Base-by-base conservation (phyloP, 2,329 filamentous ascomycete species). In the Geosmithia putterillii region DNA sequence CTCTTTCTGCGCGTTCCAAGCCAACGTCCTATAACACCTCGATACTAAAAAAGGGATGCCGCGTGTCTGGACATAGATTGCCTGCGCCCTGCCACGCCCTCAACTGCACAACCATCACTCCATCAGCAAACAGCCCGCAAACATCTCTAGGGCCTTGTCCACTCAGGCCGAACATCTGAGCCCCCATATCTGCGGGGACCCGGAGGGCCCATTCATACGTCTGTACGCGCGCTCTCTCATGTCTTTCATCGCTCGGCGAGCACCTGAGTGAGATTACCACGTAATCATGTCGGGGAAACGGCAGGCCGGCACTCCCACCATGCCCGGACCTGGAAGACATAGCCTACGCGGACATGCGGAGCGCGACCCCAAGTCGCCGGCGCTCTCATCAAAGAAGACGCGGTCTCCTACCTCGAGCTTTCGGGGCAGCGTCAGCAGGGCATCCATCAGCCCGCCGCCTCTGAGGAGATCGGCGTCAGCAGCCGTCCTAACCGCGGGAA, bases 391-490 rank as follows among this genome's bases (percentile, higher is more conserved):
- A n/a, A n/a, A n/a, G n/a, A 32, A 15, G 14, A 25, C 21, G 12
- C 4, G 39, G 15, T 41, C 39, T 5, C 20, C 39, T 7, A n/a
- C 22, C 9, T 5, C 14, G 22, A 41, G 17, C 14, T 19, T 17
- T 28, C n/a, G 17, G n/a, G n/a, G n/a, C 21, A 41, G 39, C 39
- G 34, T 15, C 35, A 34, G 17, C 20, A 28, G 36, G 8, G 28
- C 40, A 10, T 14, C 40, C 32, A 42, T 35, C 15, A 45, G 21
- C 40, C 40, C 38, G 12, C 40, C 43, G 9, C 43, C 43, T 21
- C 17, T 38, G 35, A 19, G 36, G n/a, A 42, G 40, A 18, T 25
- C 43, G 21, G 18, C 40, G n/a, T 41, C 39, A 22, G 38, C 39
- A 22, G 25, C 22, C 12, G 22, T 18, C 4, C 4, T n/a, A 6